Evolutionary conservation across 2,329 filamentous ascomycete species (phyloP).

Genomic region (Xylaria sp.): DNA sequence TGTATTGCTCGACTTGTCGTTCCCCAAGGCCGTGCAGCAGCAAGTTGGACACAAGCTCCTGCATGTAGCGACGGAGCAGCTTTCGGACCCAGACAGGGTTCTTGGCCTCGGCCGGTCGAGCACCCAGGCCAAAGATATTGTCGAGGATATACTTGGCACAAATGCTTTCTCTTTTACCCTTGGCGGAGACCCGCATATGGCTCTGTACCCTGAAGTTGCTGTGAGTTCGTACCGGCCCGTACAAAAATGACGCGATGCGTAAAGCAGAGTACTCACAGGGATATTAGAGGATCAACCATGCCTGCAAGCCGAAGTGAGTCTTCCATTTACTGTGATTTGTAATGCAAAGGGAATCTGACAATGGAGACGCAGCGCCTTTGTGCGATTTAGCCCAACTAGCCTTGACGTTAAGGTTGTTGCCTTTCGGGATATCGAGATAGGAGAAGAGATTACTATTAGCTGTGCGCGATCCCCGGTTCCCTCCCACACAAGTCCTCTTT

Average conservation of each 20-base stretch:
- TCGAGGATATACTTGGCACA: conserved; percentile 46
- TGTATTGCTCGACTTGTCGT: conserved; percentile 40
- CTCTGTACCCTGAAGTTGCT: conserved; percentile 34
- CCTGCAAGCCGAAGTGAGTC: conserved; percentile 45
- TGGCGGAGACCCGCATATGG: conserved; percentile 35
- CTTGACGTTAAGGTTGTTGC: conserved; percentile 36
- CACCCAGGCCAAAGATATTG: conserved; percentile 33
- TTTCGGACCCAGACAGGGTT: conserved; percentile 38
- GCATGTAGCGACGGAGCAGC: conserved; percentile 37
- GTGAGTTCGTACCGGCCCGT: conserved; percentile 21
- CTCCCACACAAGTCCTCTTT: too few species aligned
- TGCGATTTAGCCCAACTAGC: conserved; percentile 39
- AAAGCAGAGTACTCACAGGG: conserved; percentile 19
- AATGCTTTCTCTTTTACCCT: conserved; percentile 43
- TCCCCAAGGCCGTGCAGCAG: conserved; percentile 39
- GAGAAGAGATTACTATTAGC: conserved; percentile 39
- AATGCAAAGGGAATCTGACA: neutral
- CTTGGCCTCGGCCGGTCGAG: conserved; percentile 39
- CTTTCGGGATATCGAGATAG: conserved; percentile 33
- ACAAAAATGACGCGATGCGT: neutral
- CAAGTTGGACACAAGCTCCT: conserved; percentile 41
- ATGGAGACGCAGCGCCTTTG: conserved; percentile 38
- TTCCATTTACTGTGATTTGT: neutral
- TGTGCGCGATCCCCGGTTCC: conserved; percentile 24
- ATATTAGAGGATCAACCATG: conserved; percentile 42